Percentiles rank a stretch among this genome's conserved stretches.
Evolutionary conservation across 1,139 yeast genomes (phyloP).

Genomic region (Lodderomyces theae): DNA sequence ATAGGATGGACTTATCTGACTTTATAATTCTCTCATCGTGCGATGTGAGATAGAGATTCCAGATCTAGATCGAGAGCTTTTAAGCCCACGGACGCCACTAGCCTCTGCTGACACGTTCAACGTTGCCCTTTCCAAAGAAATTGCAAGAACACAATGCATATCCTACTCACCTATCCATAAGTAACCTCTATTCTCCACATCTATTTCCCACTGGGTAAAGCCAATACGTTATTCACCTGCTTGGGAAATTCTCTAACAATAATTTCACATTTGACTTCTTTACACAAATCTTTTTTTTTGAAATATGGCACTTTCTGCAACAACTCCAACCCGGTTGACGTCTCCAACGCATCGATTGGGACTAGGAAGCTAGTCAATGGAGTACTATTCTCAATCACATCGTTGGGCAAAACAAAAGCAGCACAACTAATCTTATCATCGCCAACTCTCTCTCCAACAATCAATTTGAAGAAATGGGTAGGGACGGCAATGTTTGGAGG

Average conservation of each 20-base stretch:
- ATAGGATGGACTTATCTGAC: no score
- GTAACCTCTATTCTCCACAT: neutral
- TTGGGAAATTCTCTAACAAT: constrained; percentile 78
- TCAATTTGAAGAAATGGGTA: constrained; percentile 88
- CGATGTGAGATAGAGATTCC: neutral
- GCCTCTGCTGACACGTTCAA: no score
- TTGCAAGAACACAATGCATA: neutral
- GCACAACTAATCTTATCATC: constrained; percentile 67
- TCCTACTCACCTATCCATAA: neutral
- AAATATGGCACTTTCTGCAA: constrained; percentile 63
- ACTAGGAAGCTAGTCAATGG: constrained; percentile 78
- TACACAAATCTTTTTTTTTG: constrained; percentile 68
- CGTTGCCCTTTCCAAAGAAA: neutral
- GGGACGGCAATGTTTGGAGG: constrained; percentile 98
- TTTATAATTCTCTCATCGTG: neutral
- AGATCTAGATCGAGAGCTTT: neutral
- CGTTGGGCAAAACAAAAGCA: constrained; percentile 92
- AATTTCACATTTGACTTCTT: constrained; percentile 75
- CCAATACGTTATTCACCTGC: constrained; percentile 33
- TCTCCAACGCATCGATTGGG: constrained; percentile 85
- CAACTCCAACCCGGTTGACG: constrained; percentile 80
- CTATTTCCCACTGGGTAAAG: constrained; percentile 18
- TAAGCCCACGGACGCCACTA: no score
- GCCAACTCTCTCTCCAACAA: constrained; percentile 69
- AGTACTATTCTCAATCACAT: constrained; percentile 61